Conservation (phyloP, 495 filamentous ascomycete species). For the Podospora sp. region DNA sequence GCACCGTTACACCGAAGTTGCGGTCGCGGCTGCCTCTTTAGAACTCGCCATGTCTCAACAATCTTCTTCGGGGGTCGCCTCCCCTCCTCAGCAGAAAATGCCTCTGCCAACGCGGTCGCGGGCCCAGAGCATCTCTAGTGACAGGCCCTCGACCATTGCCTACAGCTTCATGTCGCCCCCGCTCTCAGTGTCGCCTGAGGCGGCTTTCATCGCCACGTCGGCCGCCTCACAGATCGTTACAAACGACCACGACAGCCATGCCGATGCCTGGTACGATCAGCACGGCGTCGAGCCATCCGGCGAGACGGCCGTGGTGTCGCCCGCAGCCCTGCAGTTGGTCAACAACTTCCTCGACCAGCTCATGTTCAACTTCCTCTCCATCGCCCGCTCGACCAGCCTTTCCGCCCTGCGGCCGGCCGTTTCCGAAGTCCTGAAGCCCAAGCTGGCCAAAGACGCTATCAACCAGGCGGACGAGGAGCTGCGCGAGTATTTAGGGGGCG, state of each 20-base stretch:
- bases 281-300: conserved; percentile 63
- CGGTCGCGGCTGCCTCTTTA: conserved; percentile 32
- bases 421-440: conserved; percentile 82
- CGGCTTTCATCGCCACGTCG: conserved; percentile 85
- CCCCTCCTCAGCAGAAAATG: conserved; percentile 36
- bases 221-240: conserved; percentile 92
- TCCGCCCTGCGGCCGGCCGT: conserved; percentile 78
- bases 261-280: conserved; percentile 65
- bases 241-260: conserved; percentile 76
- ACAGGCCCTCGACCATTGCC: conserved; percentile 53
- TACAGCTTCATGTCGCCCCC: conserved; percentile 62
- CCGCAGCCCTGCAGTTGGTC: conserved; percentile 73
- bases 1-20: conserved; percentile 18
- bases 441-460: conserved; percentile 85
- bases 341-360: conserved; percentile 95
- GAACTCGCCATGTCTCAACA: conserved; percentile 45
- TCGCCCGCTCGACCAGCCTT: conserved; percentile 81
- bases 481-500: conserved; percentile 78
- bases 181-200: conserved; percentile 69
- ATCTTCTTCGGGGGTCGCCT: conserved; percentile 41
- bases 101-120: conserved; percentile 40
- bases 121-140: conserved; percentile 59
- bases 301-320: conserved; percentile 73
- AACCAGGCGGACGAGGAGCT: conserved; percentile 89
- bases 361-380: conserved; percentile 80